These are phyloP conservation scores for Russula dissimulans DNA, from an alignment of 768 basidiomycete species.

Conservation along the genomic window DNA sequence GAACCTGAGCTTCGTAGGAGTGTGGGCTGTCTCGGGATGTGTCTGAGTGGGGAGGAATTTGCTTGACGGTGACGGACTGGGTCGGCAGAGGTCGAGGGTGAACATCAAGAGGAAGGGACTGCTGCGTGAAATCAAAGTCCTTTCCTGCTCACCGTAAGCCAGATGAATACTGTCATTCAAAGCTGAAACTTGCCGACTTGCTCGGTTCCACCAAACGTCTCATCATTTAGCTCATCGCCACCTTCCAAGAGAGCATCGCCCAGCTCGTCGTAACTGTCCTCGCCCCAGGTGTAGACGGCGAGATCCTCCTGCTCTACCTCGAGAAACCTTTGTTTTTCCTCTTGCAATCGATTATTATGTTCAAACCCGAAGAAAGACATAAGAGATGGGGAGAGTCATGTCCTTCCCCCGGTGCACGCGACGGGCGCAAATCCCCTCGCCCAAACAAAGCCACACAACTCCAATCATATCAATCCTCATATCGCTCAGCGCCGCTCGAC, in stretches of 20 bases:
- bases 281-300: constrained; percentile 89
- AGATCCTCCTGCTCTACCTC: constrained; percentile 64
- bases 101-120: constrained; percentile 28
- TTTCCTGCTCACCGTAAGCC: constrained; percentile 43
- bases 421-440: neutral
- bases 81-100: constrained; percentile 8
- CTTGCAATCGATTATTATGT: constrained; percentile 44
- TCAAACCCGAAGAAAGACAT: constrained; percentile 84
- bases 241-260: constrained; percentile 83
- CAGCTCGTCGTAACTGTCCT: constrained; percentile 82
- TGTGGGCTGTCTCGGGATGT: neutral
- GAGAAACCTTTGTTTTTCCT: constrained; percentile 49
- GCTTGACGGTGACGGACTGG: neutral
- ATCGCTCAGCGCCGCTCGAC: too few relatives aligned
- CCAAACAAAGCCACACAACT: constrained; percentile 19
- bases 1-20: constrained; percentile 11
- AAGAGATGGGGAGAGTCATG: constrained; percentile 7
- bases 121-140: constrained; percentile 81
- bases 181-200: constrained; percentile 55
- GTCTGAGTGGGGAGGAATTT: neutral
- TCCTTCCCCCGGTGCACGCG: neutral
- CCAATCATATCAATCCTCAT: neutral
- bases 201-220: constrained; percentile 79
- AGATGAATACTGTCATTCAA: neutral
- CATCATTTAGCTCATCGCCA: constrained; percentile 90